phyloP scores from a whole-genome alignment of 495 filamentous ascomycete species.

The Evernia prunastri region DNA sequence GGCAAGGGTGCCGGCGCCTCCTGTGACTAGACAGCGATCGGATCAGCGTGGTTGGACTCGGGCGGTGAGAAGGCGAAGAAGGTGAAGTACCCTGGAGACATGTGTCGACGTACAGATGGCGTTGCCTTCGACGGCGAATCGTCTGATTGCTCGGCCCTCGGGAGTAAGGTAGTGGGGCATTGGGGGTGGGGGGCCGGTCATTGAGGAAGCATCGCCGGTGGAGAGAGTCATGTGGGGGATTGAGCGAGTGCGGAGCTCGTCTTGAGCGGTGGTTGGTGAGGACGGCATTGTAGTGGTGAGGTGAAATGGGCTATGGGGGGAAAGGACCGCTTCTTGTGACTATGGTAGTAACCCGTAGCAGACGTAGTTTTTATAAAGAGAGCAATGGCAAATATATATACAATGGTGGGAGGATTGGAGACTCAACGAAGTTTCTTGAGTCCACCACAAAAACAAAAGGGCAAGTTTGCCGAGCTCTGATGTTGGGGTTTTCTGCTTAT shows the following conservation, averaged over 20 bases:
- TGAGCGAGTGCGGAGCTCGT: slow-evolving; percentile 45
- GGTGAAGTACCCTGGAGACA: slow-evolving; percentile 17
- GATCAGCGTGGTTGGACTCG: not conserved
- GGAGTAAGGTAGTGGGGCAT: slow-evolving; percentile 38
- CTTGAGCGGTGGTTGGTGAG: not conserved
- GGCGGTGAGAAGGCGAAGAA: not conserved
- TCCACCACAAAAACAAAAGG: not conserved
- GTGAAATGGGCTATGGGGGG: no score
- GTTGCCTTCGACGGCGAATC: slow-evolving; percentile 58
- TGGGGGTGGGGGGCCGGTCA: slow-evolving; percentile 44
- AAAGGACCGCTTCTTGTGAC: not conserved
- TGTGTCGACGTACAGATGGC: slow-evolving; percentile 40
- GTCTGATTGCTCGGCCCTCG: slow-evolving; percentile 43
- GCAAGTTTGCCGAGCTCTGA: not conserved
- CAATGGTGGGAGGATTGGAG: not conserved
- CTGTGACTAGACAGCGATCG: slow-evolving; percentile 47
- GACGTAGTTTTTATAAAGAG: not conserved
- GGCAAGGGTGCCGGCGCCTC: slow-evolving; percentile 62
- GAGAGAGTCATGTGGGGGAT: slow-evolving; percentile 56
- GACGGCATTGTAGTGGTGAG: not conserved
- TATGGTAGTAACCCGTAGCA: not conserved
- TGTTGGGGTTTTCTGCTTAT: no score
- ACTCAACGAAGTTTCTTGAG: not conserved
- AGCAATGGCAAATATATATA: not conserved
- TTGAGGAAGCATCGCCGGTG: slow-evolving; percentile 40